phyloP scores from a whole-genome alignment of 305 asterid genomes.

The Fraxinus xanthoxyloides region DNA sequence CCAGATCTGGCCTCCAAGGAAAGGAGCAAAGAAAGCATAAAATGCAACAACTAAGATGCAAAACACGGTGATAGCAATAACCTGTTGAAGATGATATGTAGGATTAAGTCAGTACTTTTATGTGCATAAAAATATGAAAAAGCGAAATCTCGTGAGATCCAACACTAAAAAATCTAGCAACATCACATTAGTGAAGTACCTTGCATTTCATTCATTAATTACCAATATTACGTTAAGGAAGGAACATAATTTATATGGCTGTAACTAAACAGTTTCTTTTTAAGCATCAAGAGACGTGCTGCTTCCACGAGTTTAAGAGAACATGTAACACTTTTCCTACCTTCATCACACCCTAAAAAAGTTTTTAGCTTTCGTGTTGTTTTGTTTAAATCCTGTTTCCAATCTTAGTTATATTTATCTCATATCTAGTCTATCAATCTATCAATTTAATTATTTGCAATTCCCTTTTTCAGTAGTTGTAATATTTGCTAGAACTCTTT shows the following conservation, averaged over 20 bases:
- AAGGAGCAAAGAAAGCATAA: conserved; percentile 97
- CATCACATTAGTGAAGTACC: background rate
- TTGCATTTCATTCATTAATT: background rate
- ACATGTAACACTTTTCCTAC: conserved; percentile 6
- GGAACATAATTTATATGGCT: background rate
- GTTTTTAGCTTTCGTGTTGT: background rate
- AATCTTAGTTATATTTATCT: background rate
- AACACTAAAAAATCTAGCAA: background rate
- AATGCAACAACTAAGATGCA: conserved; percentile 91
- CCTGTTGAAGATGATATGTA: conserved; percentile 48
- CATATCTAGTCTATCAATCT: background rate
- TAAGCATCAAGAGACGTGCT: background rate
- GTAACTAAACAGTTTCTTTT: background rate
- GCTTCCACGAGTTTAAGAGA: background rate
- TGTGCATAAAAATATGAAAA: conserved; percentile 1
- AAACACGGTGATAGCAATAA: conserved; percentile 88
- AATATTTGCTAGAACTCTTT: background rate
- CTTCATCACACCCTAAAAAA: background rate
- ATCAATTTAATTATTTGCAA: background rate
- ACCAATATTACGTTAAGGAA: background rate
- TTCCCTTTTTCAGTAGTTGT: background rate
- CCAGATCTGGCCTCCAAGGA: conserved; percentile 89
- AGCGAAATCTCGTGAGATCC: background rate
- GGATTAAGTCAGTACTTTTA: conserved; percentile 17
- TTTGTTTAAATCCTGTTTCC: background rate